Conservation (phyloP, 805 yeast species). For the Wickerhamiella occidentalis region DNA sequence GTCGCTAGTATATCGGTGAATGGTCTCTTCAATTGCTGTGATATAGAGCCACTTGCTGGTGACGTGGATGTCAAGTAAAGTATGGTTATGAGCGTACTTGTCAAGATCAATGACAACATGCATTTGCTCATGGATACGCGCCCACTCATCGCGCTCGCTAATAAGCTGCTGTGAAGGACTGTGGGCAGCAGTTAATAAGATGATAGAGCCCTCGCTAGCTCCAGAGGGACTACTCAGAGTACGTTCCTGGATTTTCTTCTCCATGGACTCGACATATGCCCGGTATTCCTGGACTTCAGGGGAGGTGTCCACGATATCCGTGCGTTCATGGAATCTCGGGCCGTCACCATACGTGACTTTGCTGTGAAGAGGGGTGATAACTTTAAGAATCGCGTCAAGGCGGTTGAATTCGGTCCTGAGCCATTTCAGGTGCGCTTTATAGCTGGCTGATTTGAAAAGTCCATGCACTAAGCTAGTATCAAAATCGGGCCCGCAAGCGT, state of each 20-base stretch:
- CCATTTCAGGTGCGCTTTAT: not conserved
- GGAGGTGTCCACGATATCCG: not conserved
- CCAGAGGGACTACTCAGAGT: not conserved
- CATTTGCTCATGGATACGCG: not conserved
- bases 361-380: not conserved
- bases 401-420: not conserved
- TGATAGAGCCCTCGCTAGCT: not conserved
- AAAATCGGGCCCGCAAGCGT: not conserved
- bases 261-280: not conserved
- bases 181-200: not conserved
- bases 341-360: not conserved
- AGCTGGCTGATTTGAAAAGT: not conserved
- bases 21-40: not conserved
- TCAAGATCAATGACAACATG: not conserved
- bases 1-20: not conserved
- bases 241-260: not conserved
- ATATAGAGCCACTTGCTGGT: not conserved
- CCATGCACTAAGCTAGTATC: not conserved
- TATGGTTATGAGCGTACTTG: not conserved
- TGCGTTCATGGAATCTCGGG: not conserved
- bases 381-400: not conserved
- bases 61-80: not conserved
- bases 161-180: not conserved
- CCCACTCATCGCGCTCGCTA: not conserved
- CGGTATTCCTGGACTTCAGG: not conserved